These are phyloP conservation scores for Porpolomopsis calyptriformis DNA, from an alignment of 768 basidiomycete genomes.

Conservation along the genomic window DNA sequence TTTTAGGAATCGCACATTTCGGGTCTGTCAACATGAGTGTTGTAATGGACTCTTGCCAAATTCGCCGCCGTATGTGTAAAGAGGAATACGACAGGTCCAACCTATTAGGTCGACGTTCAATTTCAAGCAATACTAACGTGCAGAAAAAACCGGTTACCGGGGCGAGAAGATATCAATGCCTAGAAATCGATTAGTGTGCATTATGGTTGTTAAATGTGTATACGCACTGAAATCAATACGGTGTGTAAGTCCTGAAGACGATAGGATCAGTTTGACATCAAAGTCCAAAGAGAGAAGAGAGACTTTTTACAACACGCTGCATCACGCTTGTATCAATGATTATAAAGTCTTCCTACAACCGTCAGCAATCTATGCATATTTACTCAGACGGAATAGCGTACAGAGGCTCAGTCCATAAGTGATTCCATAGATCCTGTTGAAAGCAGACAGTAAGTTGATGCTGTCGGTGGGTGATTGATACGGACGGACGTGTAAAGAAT, in stretches of 20 bases:
- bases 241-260: conserved; percentile 37
- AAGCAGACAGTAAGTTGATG: conserved; percentile 4
- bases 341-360: conserved; percentile 42
- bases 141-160: conserved; percentile 30
- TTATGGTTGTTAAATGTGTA: neutral
- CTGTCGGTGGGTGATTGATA: neutral
- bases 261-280: neutral
- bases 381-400: conserved; percentile 20
- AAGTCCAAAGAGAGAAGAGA: conserved; percentile 11
- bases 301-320: conserved; percentile 54
- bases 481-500: conserved; percentile 51
- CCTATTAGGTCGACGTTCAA: conserved; percentile 21
- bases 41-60: conserved; percentile 72
- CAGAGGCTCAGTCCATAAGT: conserved; percentile 64
- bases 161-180: conserved; percentile 79
- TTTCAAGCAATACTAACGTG: neutral
- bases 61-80: conserved; percentile 53
- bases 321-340: conserved; percentile 42
- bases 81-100: conserved; percentile 48
- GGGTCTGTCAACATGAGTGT: conserved; percentile 53
- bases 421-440: conserved; percentile 33
- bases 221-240: conserved; percentile 68
- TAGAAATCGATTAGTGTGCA: conserved; percentile 15
- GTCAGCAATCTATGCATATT: conserved; percentile 6
- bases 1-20: conserved; percentile 46